These are phyloP conservation scores for Arachis hypogaea DNA, from an alignment of 306 rosid genomes.

Conservation along the genomic window DNA sequence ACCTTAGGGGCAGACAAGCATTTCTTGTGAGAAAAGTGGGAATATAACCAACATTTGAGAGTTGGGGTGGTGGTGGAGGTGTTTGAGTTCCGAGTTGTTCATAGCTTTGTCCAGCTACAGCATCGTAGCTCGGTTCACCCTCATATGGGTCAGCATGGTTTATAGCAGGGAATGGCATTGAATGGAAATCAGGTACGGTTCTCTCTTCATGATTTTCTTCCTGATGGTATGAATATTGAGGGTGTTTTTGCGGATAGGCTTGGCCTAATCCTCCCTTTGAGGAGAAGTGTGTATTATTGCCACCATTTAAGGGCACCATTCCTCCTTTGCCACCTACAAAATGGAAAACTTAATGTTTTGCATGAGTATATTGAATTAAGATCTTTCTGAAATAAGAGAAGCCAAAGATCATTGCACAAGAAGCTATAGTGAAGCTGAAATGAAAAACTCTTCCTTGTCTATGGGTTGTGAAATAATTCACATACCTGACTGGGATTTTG, in stretches of 20 bases:
- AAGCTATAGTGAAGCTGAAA: conserved; percentile 18
- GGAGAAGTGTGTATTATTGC: conserved; percentile 37
- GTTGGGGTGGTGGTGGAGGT: conserved; percentile 65
- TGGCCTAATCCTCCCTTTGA: conserved; percentile 49
- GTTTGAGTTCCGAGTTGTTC: conserved; percentile 51
- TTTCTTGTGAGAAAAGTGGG: conserved; percentile 60
- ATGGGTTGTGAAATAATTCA: conserved; percentile 17
- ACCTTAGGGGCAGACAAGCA: conserved; percentile 48
- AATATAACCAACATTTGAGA: conserved; percentile 57
- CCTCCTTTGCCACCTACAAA: conserved; percentile 54
- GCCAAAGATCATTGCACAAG: conserved; percentile 17
- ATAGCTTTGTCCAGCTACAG: conserved; percentile 53
- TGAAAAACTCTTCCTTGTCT: background rate
- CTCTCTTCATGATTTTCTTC: conserved; percentile 48
- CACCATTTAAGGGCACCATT: conserved; percentile 37
- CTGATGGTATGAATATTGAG: conserved; percentile 41
- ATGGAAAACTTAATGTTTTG: conserved; percentile 14
- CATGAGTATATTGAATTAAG: background rate
- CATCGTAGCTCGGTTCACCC: conserved; percentile 53
- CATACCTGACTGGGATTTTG: conserved; percentile 54
- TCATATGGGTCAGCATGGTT: conserved; percentile 51
- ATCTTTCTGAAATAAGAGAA: background rate
- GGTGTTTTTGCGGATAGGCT: conserved; percentile 41
- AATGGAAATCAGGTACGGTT: conserved; percentile 41
- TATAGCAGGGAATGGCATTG: conserved; percentile 50